These are phyloP conservation scores for Cicer arietinum DNA, from an alignment of 306 rosid species.

Conservation along the genomic window DNA sequence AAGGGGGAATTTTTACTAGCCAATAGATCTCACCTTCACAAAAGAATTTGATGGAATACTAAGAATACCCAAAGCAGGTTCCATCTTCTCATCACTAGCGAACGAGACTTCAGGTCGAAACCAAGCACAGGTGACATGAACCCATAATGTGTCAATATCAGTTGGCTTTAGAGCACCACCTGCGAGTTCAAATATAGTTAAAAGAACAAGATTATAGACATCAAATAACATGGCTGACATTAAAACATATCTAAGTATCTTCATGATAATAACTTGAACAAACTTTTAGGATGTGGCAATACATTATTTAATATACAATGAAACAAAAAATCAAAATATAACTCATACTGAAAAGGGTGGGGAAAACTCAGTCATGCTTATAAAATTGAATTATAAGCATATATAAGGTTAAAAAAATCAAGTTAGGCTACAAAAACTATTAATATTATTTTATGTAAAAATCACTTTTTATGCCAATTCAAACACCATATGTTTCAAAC, in stretches of 20 bases:
- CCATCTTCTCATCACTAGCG: slow-evolving; percentile 97
- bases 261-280: slow-evolving; percentile 36
- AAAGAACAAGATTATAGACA: slow-evolving; percentile 39
- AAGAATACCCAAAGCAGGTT: slow-evolving; percentile 97
- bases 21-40: slow-evolving; percentile 72
- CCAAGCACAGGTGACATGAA: slow-evolving; percentile 99
- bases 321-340: slow-evolving; percentile 5
- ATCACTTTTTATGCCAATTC: background rate
- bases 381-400: slow-evolving; percentile 24
- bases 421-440: slow-evolving; percentile 10
- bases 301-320: slow-evolving; percentile 14
- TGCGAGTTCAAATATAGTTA: slow-evolving; percentile 47
- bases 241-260: slow-evolving; percentile 31
- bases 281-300: background rate
- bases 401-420: slow-evolving; percentile 22
- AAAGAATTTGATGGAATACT: slow-evolving; percentile 98
- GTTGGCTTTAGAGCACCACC: slow-evolving; percentile 99
- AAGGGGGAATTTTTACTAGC: slow-evolving; percentile 12
- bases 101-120: slow-evolving; percentile 97
- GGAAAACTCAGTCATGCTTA: slow-evolving; percentile 13
- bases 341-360: slow-evolving; percentile 1
- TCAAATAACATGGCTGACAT: slow-evolving; percentile 14
- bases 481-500: too few species aligned
- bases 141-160: slow-evolving; percentile 92
- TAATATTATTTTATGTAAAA: background rate